A percentile compares a stretch with the other conserved stretches of the same genome.
phyloP scores from a whole-genome alignment of 768 basidiomycete genomes.

The Peribolospora baueri region DNA sequence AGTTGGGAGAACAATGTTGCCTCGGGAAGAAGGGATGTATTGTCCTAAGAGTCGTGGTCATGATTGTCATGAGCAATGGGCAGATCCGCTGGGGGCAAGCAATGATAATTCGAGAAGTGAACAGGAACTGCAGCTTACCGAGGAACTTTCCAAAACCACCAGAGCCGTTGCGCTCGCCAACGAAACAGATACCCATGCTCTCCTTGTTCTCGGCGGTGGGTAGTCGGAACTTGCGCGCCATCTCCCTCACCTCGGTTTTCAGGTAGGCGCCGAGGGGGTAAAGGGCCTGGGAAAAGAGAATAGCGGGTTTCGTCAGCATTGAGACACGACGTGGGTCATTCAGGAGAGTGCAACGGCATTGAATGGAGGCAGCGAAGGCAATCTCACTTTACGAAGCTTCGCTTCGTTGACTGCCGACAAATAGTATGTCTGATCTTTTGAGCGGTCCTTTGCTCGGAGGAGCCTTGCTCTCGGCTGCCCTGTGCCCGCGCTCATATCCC shows the following conservation, averaged over 20 bases:
- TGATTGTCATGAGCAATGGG: neutral
- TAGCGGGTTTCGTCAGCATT: neutral
- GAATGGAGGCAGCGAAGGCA: neutral
- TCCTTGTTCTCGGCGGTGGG: constrained; percentile 54
- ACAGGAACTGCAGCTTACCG: constrained; percentile 24
- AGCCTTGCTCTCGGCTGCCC: constrained; percentile 18
- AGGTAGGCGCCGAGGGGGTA: constrained; percentile 48
- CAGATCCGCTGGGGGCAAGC: neutral
- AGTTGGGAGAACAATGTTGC: constrained; percentile 38
- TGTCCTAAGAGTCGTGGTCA: constrained; percentile 16
- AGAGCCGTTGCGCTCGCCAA: constrained; percentile 43
- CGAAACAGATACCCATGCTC: constrained; percentile 86
- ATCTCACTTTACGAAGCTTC: constrained; percentile 30
- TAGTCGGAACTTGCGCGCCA: constrained; percentile 38
- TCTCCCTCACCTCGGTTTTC: constrained; percentile 46
- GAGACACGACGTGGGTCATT: neutral
- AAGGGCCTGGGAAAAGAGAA: constrained; percentile 23
- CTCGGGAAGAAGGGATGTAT: constrained; percentile 46
- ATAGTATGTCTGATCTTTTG: constrained; percentile 84
- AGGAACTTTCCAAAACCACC: constrained; percentile 40
- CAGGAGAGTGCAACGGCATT: neutral
- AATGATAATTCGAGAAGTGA: neutral
- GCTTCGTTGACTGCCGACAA: constrained; percentile 49
- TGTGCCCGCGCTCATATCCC: constrained; percentile 16
- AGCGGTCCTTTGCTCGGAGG: constrained; percentile 27